Evolutionary conservation across 345 rosid species (phyloP), one percentile per base, ranked within the genome.

Genomic region (Salix caprea): DNA sequence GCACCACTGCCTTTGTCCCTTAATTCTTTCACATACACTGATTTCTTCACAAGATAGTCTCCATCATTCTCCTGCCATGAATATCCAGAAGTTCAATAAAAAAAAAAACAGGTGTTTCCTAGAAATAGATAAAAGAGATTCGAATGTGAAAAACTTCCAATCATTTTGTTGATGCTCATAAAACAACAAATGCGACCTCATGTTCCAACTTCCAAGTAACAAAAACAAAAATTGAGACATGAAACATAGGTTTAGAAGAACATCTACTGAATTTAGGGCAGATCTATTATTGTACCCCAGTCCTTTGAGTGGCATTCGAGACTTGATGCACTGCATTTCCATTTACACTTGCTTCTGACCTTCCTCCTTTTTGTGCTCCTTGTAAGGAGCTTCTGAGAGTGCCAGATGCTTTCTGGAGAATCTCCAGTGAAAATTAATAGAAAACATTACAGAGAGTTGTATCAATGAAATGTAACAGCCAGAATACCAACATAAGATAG

Each of bases 351-450:
- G 76, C 76, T 21, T 80, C 92, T 10, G 82, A 74, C 67, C 79
- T 88, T 8, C 75, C 89, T 73, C 73, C 79, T 67, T 84, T 88
- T 39, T 80, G 83, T 75, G 80, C 32, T 56, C 84, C 87, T 82
- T 83, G 82, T 37, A 83, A 74, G 69, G 92, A 76, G 83, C 78
- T 89, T 81, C 81, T 88, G 75, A 87, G 62, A 68, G 85, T 87
- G 68, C 89, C 88, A 44, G 91, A 84, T 67, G 89, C 86, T 83
- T 86, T 93, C 84, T 85, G 82, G 70, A 89, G 83, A 81, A 95
- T 70, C 71, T 88, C 93, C 96, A 90, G 78, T 78, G 65, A 73
- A 50, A 61, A 73, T 60, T 65, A 65, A 76, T 14, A 50, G 39
- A 12, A 69, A 64, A 28, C 16, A 69, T 39, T 28, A 26, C 26